Percentiles rank a stretch among this genome's conserved stretches.
These are phyloP conservation scores for Fusarium dlaminii DNA, from an alignment of 2,329 filamentous ascomycete species.

Conservation along the genomic window DNA sequence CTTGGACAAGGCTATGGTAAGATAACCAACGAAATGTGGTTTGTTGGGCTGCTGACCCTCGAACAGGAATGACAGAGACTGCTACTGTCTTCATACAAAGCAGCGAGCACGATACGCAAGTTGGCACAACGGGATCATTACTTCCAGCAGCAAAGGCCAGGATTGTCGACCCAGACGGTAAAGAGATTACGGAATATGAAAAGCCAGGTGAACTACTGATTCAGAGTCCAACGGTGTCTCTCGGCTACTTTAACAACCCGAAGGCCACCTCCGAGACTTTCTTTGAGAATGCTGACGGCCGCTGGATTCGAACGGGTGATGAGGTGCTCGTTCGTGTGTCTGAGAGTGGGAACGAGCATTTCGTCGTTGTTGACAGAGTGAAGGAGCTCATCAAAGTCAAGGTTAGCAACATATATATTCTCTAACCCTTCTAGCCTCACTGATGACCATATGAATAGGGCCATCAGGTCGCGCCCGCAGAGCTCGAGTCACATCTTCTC, in stretches of 20 bases:
- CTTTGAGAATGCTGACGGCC: conserved; percentile 67
- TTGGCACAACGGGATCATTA: conserved; percentile 74
- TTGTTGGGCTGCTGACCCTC: conserved; percentile 61
- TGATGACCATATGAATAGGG: conserved; percentile 56
- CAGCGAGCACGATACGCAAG: conserved; percentile 66
- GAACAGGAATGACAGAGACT: conserved; percentile 47
- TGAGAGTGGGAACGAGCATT: conserved; percentile 76
- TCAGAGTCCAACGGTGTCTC: conserved; percentile 78
- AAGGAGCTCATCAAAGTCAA: conserved; percentile 79
- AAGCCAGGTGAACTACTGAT: conserved; percentile 83
- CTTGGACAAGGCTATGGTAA: conserved; percentile 78
- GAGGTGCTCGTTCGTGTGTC: conserved; percentile 76
- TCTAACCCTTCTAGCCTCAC: no score
- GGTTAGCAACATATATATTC: no score
- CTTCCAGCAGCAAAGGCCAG: conserved; percentile 70
- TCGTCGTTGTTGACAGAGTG: conserved; percentile 82
- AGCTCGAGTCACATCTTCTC: conserved; percentile 79
- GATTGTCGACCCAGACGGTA: conserved; percentile 71
- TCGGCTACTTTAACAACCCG: conserved; percentile 89
- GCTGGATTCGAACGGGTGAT: conserved; percentile 87
- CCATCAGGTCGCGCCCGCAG: conserved; percentile 80
- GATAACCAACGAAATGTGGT: not conserved
- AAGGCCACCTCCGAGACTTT: conserved; percentile 85
- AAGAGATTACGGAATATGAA: conserved; percentile 73
- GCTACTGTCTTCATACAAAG: conserved; percentile 46